phyloP scores from a whole-genome alignment of 129 eudicot species.

The Dittrichia graveolens region DNA sequence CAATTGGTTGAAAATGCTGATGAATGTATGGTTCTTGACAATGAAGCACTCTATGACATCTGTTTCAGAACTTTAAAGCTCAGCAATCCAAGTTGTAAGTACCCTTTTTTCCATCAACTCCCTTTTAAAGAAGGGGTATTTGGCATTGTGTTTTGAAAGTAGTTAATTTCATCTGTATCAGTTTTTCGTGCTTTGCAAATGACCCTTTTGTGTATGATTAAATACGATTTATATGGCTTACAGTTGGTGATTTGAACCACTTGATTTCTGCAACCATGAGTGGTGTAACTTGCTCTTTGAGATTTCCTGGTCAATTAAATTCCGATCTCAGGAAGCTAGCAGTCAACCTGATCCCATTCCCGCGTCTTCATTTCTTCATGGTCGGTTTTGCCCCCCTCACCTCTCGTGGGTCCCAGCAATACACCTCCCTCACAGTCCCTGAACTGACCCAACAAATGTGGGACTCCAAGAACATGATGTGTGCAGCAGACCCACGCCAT shows the following conservation, averaged over 20 bases:
- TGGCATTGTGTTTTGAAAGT: too few relatives aligned
- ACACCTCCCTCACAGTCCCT: slow-evolving; percentile 85
- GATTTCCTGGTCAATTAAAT: slow-evolving; percentile 90
- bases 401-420: slow-evolving; percentile 90
- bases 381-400: slow-evolving; percentile 95
- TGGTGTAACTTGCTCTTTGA: slow-evolving; percentile 87
- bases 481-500: slow-evolving; percentile 94
- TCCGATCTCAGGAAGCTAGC: slow-evolving; percentile 90
- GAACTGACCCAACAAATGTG: slow-evolving; percentile 98
- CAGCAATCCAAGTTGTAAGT: slow-evolving; percentile 95
- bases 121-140: too few relatives aligned
- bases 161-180: neutral
- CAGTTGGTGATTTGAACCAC: slow-evolving; percentile 96
- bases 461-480: slow-evolving; percentile 97
- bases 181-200: neutral
- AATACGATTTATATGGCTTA: slow-evolving; percentile 8
- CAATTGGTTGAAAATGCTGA: slow-evolving; percentile 93
- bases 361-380: slow-evolving; percentile 96
- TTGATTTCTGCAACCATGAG: slow-evolving; percentile 95
- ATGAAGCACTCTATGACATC: slow-evolving; percentile 88
- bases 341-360: slow-evolving; percentile 86
- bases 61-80: slow-evolving; percentile 92
- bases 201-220: neutral
- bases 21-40: slow-evolving; percentile 95
- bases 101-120: neutral